Percentiles rank a stretch among this genome's conserved stretches.
These are phyloP conservation scores for Penicillium bialowiezense DNA, from an alignment of 495 filamentous ascomycete species.

Conservation along the genomic window DNA sequence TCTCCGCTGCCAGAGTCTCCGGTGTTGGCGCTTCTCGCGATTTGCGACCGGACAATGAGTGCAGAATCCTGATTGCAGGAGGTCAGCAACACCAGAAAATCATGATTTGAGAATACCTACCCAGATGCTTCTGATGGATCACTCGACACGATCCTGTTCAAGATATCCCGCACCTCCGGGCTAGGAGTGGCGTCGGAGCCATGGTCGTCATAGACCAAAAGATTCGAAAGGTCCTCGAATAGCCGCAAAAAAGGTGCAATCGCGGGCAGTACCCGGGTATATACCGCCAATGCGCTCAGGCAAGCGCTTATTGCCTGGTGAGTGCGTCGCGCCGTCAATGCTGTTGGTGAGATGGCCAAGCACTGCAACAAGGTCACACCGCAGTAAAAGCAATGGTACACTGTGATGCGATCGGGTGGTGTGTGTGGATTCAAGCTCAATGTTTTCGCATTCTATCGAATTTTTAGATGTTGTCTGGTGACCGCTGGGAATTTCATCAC, in stretches of 20 bases:
- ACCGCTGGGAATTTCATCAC: not conserved
- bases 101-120: not conserved
- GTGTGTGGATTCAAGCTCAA: constrained; percentile 10
- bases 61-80: not conserved
- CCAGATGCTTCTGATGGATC: constrained; percentile 11
- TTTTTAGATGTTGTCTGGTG: not conserved
- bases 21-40: not conserved
- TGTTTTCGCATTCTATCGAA: constrained; percentile 6
- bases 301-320: constrained; percentile 13
- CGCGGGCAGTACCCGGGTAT: constrained; percentile 7
- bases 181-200: not conserved
- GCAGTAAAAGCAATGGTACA: constrained; percentile 15
- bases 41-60: not conserved
- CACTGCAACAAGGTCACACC: constrained; percentile 11
- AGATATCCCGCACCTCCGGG: not conserved
- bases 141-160: constrained; percentile 13
- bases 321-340: constrained; percentile 1
- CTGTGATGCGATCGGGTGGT: constrained; percentile 9
- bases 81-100: not conserved
- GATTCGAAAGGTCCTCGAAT: constrained; percentile 11
- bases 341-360: constrained; percentile 8
- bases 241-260: constrained; percentile 9
- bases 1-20: not conserved
- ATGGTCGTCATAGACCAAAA: constrained; percentile 8
- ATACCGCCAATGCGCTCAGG: constrained; percentile 11